Percentiles rank a stretch among this genome's conserved stretches.
Evolutionary conservation across 768 basidiomycete species (phyloP).

Genomic region (Paxillus ammoniavirescens): DNA sequence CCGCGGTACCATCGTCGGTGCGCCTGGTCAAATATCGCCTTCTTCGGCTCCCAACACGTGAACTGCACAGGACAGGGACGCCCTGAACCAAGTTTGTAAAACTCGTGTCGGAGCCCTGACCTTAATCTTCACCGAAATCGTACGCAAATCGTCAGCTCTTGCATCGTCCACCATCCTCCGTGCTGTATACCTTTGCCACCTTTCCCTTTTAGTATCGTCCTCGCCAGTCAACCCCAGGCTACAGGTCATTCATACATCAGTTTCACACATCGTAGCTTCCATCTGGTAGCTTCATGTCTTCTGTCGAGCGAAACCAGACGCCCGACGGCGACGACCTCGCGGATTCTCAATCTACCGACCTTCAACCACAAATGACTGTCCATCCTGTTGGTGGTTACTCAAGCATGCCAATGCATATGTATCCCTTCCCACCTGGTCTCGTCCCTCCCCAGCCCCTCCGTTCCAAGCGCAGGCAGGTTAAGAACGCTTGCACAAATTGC

Average conservation of each 20-base stretch:
- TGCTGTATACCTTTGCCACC: conserved; percentile 3
- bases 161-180: conserved; percentile 17
- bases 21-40: conserved; percentile 13
- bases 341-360: conserved; percentile 32
- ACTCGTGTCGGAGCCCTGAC: conserved; percentile 36
- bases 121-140: conserved; percentile 34
- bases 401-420: conserved; percentile 66
- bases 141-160: conserved; percentile 28
- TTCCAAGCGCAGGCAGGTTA: conserved; percentile 83
- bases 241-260: conserved; percentile 32
- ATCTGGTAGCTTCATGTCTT: conserved; percentile 34
- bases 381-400: conserved; percentile 50
- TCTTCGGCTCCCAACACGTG: conserved; percentile 37
- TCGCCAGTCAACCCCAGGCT: conserved; percentile 33
- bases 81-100: conserved; percentile 34
- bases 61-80: conserved; percentile 28
- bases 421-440: conserved; percentile 57
- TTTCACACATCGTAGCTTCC: conserved; percentile 19
- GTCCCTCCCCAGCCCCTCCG: conserved; percentile 50
- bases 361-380: conserved; percentile 49
- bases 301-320: conserved; percentile 39
- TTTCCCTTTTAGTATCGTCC: conserved; percentile 11
- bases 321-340: conserved; percentile 41
- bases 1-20: conserved; percentile 20
- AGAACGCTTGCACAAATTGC: conserved; percentile 89